Evolutionary conservation across 345 rosid species (phyloP), one percentile per base, ranked within the genome.

Genomic region (Melastoma malabathricum): DNA sequence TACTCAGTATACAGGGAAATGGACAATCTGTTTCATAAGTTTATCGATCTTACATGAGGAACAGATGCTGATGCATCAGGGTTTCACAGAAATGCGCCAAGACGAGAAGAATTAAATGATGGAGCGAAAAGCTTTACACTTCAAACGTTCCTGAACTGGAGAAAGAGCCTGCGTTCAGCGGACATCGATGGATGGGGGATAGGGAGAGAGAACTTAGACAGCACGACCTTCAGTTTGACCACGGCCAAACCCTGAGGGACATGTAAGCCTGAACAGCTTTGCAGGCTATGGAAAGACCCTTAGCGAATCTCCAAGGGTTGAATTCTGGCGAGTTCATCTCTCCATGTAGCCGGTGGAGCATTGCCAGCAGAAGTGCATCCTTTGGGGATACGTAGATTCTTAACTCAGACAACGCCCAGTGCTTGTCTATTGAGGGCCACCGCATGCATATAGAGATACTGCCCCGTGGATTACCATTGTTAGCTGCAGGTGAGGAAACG

Each of bases 231-330:
- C 41, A 63, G 41, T 22, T 75, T 67, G 7, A 66, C 18, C 74
- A 72, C 55, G 0, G 75, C 72, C 14, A 72, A 72, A 57, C 29
- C 0, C 71, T 74, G 18, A 75, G 68, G 0, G 72, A 64, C 2
- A 75, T 17, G 16, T 65, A 63, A 2, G 59, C 68, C 41, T 63
- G 69, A 1, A 67, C 74, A 18, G 63, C 62, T 49, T 68, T 68
- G 47, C 72, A 69, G n/a, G 77, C 75, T 43, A 47, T 59, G 4
- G 72, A 45, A 1, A 72, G 52, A 9, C 80, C 76, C 6, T 50
- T 29, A 13, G 29, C 16, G 27, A 71, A 75, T 50, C 84, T 71
- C 20, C 50, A 54, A 1, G 87, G 84, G 48, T 77, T 75, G 62
- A 75, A 75, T n/a, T 63, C 72, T n/a, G n/a, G n/a, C n/a, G n/a